These are phyloP conservation scores for Bidens hawaiensis DNA, from an alignment of 140 eudicot species.

Conservation along the genomic window DNA sequence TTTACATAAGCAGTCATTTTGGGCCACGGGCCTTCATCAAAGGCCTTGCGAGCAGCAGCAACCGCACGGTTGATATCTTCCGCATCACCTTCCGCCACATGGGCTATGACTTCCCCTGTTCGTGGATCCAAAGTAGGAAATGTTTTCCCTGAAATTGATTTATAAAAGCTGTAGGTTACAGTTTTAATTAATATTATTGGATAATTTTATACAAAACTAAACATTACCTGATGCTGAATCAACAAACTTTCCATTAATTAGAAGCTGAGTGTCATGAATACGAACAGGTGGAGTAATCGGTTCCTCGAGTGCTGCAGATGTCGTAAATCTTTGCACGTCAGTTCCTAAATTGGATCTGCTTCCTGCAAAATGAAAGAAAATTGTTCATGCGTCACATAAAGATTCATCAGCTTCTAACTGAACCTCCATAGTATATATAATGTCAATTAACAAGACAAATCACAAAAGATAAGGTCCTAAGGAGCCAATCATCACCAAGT, in stretches of 20 bases:
- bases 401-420: neutral
- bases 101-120: constrained; percentile 77
- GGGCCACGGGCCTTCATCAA: constrained; percentile 96
- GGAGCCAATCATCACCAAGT: neutral
- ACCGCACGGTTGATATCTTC: constrained; percentile 92
- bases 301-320: constrained; percentile 57
- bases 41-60: constrained; percentile 84
- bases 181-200: neutral
- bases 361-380: constrained; percentile 30
- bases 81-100: constrained; percentile 85
- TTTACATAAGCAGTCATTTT: constrained; percentile 90
- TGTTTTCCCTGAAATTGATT: constrained; percentile 54
- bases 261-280: constrained; percentile 68
- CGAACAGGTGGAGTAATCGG: constrained; percentile 70
- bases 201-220: neutral
- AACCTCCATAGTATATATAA: neutral
- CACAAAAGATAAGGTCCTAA: neutral
- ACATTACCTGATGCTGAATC: constrained; percentile 72
- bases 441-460: neutral
- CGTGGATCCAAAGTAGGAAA: constrained; percentile 81
- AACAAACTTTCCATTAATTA: constrained; percentile 89
- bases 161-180: neutral
- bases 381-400: neutral
- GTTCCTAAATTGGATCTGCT: constrained; percentile 24
- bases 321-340: constrained; percentile 43